Percentiles rank a stretch among this genome's conserved stretches.
These are phyloP conservation scores for Teunomyces atbi DNA, from an alignment of 805 yeast species.

Conservation along the genomic window DNA sequence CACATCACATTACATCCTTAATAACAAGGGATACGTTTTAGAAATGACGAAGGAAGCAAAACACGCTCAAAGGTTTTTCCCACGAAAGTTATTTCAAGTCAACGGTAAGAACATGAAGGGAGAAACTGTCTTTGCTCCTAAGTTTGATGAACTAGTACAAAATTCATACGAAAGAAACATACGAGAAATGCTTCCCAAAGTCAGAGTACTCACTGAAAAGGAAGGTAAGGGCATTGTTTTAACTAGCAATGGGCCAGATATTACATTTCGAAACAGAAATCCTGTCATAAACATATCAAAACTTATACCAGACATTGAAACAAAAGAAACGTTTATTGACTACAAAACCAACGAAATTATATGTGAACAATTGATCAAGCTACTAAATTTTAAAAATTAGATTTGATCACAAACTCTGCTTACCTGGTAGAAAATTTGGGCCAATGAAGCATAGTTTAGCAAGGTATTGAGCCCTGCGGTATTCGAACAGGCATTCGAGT, in stretches of 20 bases:
- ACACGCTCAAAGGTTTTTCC: slow-evolving; percentile 20
- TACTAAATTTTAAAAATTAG: slow-evolving; percentile 1
- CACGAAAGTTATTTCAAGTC: slow-evolving; percentile 22
- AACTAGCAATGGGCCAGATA: slow-evolving; percentile 10
- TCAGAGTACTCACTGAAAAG: neutral
- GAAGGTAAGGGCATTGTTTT: slow-evolving; percentile 8
- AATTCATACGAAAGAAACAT: slow-evolving; percentile 14
- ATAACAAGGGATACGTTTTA: slow-evolving; percentile 19
- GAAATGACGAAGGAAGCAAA: slow-evolving; percentile 14
- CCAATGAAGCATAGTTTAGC: slow-evolving; percentile 17
- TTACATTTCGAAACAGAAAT: slow-evolving; percentile 7
- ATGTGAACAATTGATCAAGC: slow-evolving; percentile 9
- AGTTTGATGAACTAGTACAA: slow-evolving; percentile 10
- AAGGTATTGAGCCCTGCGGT: slow-evolving; percentile 10
- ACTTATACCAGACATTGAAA: slow-evolving; percentile 10
- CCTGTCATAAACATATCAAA: slow-evolving; percentile 16
- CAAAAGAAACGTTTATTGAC: slow-evolving; percentile 12
- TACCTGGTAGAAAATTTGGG: slow-evolving; percentile 18
- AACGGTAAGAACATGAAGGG: slow-evolving; percentile 6
- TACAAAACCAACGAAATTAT: slow-evolving; percentile 15
- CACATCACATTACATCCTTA: slow-evolving; percentile 28
- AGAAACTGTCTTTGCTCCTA: slow-evolving; percentile 9
- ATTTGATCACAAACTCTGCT: slow-evolving; percentile 11
- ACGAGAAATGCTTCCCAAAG: slow-evolving; percentile 6
- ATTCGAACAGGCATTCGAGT: slow-evolving; percentile 8